Conservation (phyloP, 768 basidiomycete genomes). For the Pleurotus sapidus region DNA sequence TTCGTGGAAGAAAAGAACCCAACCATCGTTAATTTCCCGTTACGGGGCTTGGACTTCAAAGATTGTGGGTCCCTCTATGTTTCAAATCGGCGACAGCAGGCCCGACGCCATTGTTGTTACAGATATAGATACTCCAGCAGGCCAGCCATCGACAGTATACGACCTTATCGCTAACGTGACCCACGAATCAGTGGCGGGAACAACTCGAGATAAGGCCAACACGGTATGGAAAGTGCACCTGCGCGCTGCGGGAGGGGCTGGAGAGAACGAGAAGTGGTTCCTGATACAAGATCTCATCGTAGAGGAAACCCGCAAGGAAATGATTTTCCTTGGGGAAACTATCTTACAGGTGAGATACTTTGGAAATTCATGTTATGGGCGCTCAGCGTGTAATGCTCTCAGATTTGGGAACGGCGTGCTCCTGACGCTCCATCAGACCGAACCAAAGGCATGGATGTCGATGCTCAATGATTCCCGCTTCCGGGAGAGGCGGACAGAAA, state of each 20-base stretch:
- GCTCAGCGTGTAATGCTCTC: constrained; percentile 2
- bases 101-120: constrained; percentile 15
- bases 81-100: constrained; percentile 18
- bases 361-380: constrained; percentile 4
- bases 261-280: constrained; percentile 91
- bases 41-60: constrained; percentile 87
- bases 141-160: constrained; percentile 68
- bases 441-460: constrained; percentile 25
- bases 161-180: constrained; percentile 96
- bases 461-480: constrained; percentile 18
- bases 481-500: not conserved
- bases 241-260: constrained; percentile 69
- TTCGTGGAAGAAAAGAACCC: constrained; percentile 99
- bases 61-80: constrained; percentile 66
- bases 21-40: constrained; percentile 96
- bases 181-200: constrained; percentile 94
- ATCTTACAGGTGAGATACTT: constrained; percentile 75
- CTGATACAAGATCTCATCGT: constrained; percentile 96
- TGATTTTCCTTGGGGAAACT: constrained; percentile 98
- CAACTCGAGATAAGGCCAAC: constrained; percentile 87
- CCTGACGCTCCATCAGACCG: constrained; percentile 20
- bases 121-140: constrained; percentile 77
- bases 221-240: constrained; percentile 94
- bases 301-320: constrained; percentile 93
- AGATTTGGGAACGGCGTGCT: constrained; percentile 67